A percentile compares a stretch with the other conserved stretches of the same genome.
phyloP scores from a whole-genome alignment of 73 alveolate genomes.

The Symbiodinium pilosum region DNA sequence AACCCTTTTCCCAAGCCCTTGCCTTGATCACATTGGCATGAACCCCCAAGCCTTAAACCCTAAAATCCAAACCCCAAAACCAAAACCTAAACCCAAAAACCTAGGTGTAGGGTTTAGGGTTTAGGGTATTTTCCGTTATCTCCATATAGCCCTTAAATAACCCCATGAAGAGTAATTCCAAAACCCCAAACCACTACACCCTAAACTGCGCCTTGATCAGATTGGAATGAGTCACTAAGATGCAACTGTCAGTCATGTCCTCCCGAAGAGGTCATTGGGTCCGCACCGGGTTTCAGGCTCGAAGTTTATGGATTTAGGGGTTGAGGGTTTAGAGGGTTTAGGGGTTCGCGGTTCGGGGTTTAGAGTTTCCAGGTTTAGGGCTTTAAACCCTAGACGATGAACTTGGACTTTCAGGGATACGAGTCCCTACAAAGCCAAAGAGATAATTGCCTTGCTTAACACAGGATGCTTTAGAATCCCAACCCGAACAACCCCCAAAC shows the following conservation, averaged over 20 bases:
- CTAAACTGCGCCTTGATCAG: constrained; percentile 54
- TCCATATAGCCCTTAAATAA: no score
- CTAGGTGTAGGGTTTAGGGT: no score
- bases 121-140: neutral
- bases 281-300: neutral
- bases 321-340: neutral
- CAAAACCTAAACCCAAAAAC: no score
- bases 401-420: neutral
- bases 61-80: neutral
- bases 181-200: no score
- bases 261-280: neutral
- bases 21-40: no score
- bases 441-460: neutral
- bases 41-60: no score
- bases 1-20: neutral
- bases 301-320: neutral
- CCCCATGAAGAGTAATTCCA: no score
- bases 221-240: constrained; percentile 82
- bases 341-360: neutral
- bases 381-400: neutral
- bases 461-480: neutral
- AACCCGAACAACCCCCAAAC: neutral
- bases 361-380: neutral
- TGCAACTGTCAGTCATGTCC: constrained; percentile 85
- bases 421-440: neutral